Conservation (phyloP, 192 early-diverging fungal genomes). For the Coemansia sp. region DNA sequence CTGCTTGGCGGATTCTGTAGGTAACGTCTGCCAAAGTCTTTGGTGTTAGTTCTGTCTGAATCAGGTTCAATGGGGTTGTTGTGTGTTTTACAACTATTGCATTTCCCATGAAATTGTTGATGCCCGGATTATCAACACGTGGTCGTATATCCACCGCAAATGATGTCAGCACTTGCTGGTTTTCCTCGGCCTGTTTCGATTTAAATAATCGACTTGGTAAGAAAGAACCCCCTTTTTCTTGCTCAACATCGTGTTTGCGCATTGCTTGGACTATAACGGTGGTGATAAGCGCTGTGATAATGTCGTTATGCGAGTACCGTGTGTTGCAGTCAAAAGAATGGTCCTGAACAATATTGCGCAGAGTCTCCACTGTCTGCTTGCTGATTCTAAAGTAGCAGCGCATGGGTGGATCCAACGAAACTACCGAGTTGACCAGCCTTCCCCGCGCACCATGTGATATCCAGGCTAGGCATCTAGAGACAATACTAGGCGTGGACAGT, state of each 20-base stretch:
- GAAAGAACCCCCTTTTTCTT: neutral
- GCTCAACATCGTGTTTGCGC: neutral
- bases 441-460: constrained; percentile 16
- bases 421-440: neutral
- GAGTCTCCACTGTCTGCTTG: neutral
- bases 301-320: constrained; percentile 24
- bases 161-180: neutral
- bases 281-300: constrained; percentile 19
- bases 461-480: constrained; percentile 11
- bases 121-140: neutral
- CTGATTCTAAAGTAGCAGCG: constrained; percentile 7
- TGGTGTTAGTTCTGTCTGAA: neutral
- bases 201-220: neutral
- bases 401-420: neutral
- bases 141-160: neutral
- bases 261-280: constrained; percentile 8
- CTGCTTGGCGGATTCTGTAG: neutral
- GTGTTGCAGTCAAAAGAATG: too few relatives aligned
- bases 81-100: neutral
- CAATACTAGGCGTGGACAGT: neutral
- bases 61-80: neutral
- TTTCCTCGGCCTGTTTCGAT: neutral
- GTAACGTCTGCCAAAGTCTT: neutral
- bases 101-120: neutral
- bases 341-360: neutral